These are phyloP conservation scores for Zygosaccharomyces lentus DNA, from an alignment of 805 yeast genomes.

Conservation along the genomic window DNA sequence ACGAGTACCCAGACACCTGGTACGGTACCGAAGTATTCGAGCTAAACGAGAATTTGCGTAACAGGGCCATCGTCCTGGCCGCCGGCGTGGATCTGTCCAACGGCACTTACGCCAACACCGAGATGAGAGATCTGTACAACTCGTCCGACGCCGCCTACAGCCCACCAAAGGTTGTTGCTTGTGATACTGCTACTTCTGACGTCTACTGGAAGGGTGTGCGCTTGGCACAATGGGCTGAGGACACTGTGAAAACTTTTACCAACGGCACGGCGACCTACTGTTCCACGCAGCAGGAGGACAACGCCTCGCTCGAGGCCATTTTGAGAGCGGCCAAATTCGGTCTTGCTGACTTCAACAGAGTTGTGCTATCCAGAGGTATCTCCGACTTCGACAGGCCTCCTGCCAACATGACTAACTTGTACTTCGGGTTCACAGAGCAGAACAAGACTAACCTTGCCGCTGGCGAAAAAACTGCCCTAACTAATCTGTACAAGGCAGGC, in stretches of 20 bases:
- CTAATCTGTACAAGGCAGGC: conserved; percentile 52
- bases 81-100: conserved; percentile 40
- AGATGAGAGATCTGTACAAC: conserved; percentile 46
- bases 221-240: conserved; percentile 47
- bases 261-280: conserved; percentile 59
- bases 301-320: conserved; percentile 58
- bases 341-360: conserved; percentile 52
- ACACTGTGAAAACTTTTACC: conserved; percentile 46
- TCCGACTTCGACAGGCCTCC: conserved; percentile 58
- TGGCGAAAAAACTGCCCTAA: conserved; percentile 37
- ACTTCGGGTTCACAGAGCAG: neutral
- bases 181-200: conserved; percentile 61
- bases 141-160: conserved; percentile 45
- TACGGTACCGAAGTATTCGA: conserved; percentile 67
- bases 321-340: conserved; percentile 52
- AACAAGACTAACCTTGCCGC: conserved; percentile 18
- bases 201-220: conserved; percentile 53
- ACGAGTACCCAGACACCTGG: conserved; percentile 48
- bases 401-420: conserved; percentile 3
- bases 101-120: conserved; percentile 44
- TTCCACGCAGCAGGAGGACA: conserved; percentile 63
- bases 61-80: conserved; percentile 54
- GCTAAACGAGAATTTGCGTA: conserved; percentile 53
- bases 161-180: conserved; percentile 45
- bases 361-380: conserved; percentile 57